These are phyloP conservation scores for Claviceps sp. DNA, from an alignment of 2,329 filamentous ascomycete genomes.

Conservation along the genomic window DNA sequence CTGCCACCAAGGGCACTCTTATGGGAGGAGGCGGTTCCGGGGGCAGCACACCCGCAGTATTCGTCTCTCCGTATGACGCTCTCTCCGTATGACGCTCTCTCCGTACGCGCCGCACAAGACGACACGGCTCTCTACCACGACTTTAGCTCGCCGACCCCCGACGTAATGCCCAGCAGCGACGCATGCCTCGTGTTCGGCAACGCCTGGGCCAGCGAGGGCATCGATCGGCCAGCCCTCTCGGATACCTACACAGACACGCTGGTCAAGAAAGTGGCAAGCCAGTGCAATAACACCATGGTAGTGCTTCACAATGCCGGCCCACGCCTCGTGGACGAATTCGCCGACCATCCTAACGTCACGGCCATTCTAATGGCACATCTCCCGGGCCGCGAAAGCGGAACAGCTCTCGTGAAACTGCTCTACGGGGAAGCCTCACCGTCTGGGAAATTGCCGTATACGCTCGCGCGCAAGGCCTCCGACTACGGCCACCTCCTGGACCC, in stretches of 20 bases:
- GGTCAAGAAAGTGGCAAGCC: constrained; percentile 41
- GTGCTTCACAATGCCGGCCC: constrained; percentile 52
- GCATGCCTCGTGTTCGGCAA: constrained; percentile 58
- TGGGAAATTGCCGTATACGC: constrained; percentile 48
- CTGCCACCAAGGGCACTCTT: constrained; percentile 31
- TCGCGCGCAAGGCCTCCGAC: constrained; percentile 41
- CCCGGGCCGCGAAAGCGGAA: constrained; percentile 50
- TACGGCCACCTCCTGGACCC: constrained; percentile 34
- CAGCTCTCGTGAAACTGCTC: constrained; percentile 39
- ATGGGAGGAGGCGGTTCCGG: constrained; percentile 33
- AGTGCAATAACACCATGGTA: constrained; percentile 50
- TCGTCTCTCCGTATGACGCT: constrained; percentile 37
- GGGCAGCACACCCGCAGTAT: constrained; percentile 30
- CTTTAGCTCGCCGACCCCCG: constrained; percentile 32
- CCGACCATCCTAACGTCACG: constrained; percentile 51
- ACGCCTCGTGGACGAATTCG: constrained; percentile 45
- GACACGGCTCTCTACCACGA: constrained; percentile 47
- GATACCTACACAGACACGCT: constrained; percentile 53
- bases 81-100: constrained; percentile 20
- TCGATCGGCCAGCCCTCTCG: constrained; percentile 44
- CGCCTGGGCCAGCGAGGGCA: constrained; percentile 60
- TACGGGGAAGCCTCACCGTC: constrained; percentile 45
- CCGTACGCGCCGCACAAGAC: constrained; percentile 36
- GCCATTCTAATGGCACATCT: constrained; percentile 51
- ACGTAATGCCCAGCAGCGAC: constrained; percentile 37